Conservation (phyloP, 2,329 filamentous ascomycete genomes). For the Fusarium robinianum region DNA sequence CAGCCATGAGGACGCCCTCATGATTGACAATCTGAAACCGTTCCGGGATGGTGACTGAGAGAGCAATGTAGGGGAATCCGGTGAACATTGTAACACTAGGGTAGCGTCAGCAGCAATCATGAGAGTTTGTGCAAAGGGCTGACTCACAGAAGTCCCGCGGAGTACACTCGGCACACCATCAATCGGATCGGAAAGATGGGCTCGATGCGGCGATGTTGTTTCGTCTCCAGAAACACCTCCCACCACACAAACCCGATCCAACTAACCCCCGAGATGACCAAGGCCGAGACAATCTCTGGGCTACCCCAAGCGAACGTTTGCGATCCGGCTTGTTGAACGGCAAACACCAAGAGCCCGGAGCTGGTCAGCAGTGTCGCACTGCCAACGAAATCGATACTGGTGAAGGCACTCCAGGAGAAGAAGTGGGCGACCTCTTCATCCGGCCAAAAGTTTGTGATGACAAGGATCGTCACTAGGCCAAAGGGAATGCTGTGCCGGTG, state of each 20-base stretch:
- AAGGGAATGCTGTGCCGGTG: constrained; percentile 51
- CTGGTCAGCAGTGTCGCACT: constrained; percentile 55
- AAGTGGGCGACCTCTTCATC: constrained; percentile 42
- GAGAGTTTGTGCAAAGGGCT: not conserved
- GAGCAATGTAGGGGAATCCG: constrained; percentile 61
- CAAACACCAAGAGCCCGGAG: constrained; percentile 59
- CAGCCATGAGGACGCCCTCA: constrained; percentile 57
- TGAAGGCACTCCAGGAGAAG: constrained; percentile 49
- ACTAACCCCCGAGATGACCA: constrained; percentile 53
- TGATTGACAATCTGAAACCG: constrained; percentile 63
- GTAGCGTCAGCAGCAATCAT: constrained; percentile 17
- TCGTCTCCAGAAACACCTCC: constrained; percentile 52
- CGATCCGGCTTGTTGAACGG: constrained; percentile 60
- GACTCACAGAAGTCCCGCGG: constrained; percentile 55
- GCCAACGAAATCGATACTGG: constrained; percentile 58
- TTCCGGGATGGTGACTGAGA: constrained; percentile 63
- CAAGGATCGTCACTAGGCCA: constrained; percentile 51
- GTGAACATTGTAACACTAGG: constrained; percentile 58
- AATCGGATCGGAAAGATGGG: constrained; percentile 60
- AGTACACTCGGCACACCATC: constrained; percentile 54
- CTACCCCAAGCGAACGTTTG: constrained; percentile 57
- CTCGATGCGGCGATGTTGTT: constrained; percentile 48
- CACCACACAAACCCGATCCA: constrained; percentile 56
- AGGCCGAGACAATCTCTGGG: constrained; percentile 53
- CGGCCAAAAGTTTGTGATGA: constrained; percentile 54